Conservation (phyloP, 1,139 yeast genomes). For the Citeromyces siamensis region DNA sequence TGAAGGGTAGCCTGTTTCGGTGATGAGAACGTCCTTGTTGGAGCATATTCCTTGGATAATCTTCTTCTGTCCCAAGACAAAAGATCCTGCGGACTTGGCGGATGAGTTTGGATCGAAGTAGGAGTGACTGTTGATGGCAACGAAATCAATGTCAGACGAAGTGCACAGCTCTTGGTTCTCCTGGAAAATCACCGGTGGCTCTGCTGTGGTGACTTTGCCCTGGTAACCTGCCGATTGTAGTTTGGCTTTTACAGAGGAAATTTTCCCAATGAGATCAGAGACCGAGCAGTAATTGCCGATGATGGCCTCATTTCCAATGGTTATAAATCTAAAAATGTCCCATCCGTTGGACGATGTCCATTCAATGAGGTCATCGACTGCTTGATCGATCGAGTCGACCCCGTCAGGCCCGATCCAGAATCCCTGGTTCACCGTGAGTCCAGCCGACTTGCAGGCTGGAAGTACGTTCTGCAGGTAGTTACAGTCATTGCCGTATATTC, state of each 20-base stretch:
- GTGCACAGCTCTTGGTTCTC: conserved; percentile 57
- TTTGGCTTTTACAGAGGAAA: conserved; percentile 43
- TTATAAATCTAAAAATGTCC: conserved; percentile 60
- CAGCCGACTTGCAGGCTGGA: conserved; percentile 47
- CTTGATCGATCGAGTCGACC: conserved; percentile 51
- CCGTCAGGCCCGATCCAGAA: conserved; percentile 64
- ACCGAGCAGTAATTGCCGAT: conserved; percentile 47
- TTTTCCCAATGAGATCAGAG: conserved; percentile 46
- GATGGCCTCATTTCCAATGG: conserved; percentile 84
- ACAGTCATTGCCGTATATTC: conserved; percentile 86
- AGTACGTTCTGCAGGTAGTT: conserved; percentile 51
- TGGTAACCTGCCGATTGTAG: conserved; percentile 58
- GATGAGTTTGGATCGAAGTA: conserved; percentile 55
- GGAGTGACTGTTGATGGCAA: conserved; percentile 80
- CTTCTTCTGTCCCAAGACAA: conserved; percentile 48
- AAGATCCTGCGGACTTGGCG: conserved; percentile 65
- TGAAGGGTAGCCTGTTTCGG: conserved; percentile 90
- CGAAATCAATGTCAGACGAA: conserved; percentile 55
- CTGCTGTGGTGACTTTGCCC: conserved; percentile 76
- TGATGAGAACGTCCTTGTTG: conserved; percentile 32
- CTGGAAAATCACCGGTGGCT: conserved; percentile 71
- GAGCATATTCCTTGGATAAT: conserved; percentile 41
- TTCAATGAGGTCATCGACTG: conserved; percentile 38
- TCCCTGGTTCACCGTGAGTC: conserved; percentile 74
- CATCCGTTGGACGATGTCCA: conserved; percentile 45